Conservation (phyloP, 768 basidiomycete genomes). For the Termitomyces sp. region DNA sequence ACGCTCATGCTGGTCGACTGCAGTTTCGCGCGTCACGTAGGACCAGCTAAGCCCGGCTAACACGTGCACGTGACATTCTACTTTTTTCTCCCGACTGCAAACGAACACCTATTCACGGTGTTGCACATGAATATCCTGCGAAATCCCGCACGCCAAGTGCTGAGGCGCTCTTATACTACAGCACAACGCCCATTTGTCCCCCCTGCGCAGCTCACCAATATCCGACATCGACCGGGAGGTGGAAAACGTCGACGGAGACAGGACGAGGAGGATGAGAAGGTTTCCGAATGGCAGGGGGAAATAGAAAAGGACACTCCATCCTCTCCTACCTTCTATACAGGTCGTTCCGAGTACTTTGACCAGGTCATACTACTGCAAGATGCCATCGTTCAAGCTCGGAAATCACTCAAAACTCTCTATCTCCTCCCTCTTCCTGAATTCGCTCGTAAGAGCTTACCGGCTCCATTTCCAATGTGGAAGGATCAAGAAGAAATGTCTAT, state of each 20-base stretch:
- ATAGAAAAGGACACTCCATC: conserved; percentile 40
- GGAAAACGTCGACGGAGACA: conserved; percentile 19
- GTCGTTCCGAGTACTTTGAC: conserved; percentile 73
- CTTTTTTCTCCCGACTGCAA: conserved; percentile 15
- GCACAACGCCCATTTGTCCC: conserved; percentile 32
- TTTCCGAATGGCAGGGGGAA: conserved; percentile 14
- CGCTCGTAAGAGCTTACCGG: conserved; percentile 56
- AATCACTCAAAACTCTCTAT: conserved; percentile 58
- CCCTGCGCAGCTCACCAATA: conserved; percentile 27
- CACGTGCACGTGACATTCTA: conserved; percentile 25
- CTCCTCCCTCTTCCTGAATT: conserved; percentile 80
- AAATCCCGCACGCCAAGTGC: conserved; percentile 19
- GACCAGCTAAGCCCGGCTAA: conserved; percentile 3
- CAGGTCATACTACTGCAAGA: conserved; percentile 63
- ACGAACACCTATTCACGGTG: not conserved
- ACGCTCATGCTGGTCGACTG: conserved; percentile 22
- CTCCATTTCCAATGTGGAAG: conserved; percentile 69
- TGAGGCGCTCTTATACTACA: conserved; percentile 24
- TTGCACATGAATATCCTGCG: conserved; percentile 29
- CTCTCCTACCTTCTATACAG: conserved; percentile 85
- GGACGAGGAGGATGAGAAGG: conserved; percentile 15
- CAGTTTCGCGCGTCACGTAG: conserved; percentile 9
- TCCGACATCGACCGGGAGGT: conserved; percentile 11
- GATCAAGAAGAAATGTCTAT: conserved; percentile 54
- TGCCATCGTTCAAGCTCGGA: conserved; percentile 57